phyloP scores from a whole-genome alignment of 805 yeast species.

The Kodamaea restingae region DNA sequence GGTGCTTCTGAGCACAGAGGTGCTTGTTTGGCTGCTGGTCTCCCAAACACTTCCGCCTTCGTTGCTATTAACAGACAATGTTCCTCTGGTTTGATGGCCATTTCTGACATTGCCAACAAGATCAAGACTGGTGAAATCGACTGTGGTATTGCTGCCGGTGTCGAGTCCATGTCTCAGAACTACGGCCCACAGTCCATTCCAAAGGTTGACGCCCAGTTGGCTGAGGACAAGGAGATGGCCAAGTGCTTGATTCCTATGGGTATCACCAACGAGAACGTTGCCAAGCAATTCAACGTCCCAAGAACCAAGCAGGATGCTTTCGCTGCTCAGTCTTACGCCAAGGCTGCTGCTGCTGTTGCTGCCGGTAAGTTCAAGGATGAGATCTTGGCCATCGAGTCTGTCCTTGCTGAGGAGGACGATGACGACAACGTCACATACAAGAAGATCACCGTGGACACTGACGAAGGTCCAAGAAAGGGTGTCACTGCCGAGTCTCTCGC shows the following conservation, averaged over 20 bases:
- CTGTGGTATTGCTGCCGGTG: slow-evolving; percentile 89
- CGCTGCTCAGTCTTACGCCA: slow-evolving; percentile 81
- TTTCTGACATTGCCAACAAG: slow-evolving; percentile 85
- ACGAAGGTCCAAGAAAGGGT: slow-evolving; percentile 87
- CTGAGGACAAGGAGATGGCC: slow-evolving; percentile 38
- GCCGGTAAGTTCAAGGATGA: slow-evolving; percentile 81
- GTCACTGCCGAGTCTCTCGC: slow-evolving; percentile 74
- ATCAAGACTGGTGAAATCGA: slow-evolving; percentile 84
- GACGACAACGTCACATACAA: slow-evolving; percentile 45
- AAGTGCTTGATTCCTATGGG: slow-evolving; percentile 96
- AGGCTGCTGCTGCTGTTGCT: slow-evolving; percentile 73
- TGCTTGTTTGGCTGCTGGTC: slow-evolving; percentile 85
- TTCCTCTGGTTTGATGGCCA: slow-evolving; percentile 89
- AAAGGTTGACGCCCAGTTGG: slow-evolving; percentile 31
- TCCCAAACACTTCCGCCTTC: slow-evolving; percentile 77
- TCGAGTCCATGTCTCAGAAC: slow-evolving; percentile 88
- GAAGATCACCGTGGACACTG: slow-evolving; percentile 51
- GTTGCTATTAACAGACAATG: slow-evolving; percentile 90
- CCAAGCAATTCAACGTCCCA: slow-evolving; percentile 56
- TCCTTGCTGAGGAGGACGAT: slow-evolving; percentile 52
- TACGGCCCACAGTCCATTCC: slow-evolving; percentile 80
- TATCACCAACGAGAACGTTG: slow-evolving; percentile 88
- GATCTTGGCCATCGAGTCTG: slow-evolving; percentile 74
- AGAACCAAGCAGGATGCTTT: slow-evolving; percentile 80
- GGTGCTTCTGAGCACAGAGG: slow-evolving; percentile 96